A percentile compares a stretch with the other conserved stretches of the same genome.
phyloP scores from a whole-genome alignment of 306 rosid species.

The Benincasa hispida region DNA sequence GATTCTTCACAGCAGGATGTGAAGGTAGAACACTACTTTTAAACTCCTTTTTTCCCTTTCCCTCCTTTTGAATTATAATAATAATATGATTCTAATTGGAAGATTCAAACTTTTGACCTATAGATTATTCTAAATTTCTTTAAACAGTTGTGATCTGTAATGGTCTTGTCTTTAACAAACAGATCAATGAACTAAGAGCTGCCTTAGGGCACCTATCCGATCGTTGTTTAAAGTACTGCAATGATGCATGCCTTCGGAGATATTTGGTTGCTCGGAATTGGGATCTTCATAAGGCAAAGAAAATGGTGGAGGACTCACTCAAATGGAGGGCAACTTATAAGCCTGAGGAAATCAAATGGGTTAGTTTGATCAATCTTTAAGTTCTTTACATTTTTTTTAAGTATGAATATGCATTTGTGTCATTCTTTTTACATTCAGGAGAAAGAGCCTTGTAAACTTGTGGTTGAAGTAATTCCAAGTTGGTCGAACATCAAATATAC shows the following conservation, averaged over 20 bases:
- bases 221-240: constrained; percentile 53
- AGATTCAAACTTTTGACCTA: too few relatives aligned
- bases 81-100: not conserved
- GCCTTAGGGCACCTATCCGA: constrained; percentile 55
- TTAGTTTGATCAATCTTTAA: constrained; percentile 11
- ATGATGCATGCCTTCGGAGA: constrained; percentile 63
- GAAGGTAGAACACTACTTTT: constrained; percentile 27
- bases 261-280: constrained; percentile 76
- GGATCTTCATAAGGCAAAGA: constrained; percentile 69
- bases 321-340: constrained; percentile 71
- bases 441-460: not conserved
- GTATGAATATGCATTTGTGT: not conserved
- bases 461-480: not conserved
- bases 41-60: not conserved
- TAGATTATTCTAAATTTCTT: not conserved
- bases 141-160: not conserved
- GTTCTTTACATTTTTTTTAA: not conserved
- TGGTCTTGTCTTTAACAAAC: constrained; percentile 3
- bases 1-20: constrained; percentile 39
- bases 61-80: not conserved
- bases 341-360: constrained; percentile 96
- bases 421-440: not conserved
- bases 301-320: constrained; percentile 69
- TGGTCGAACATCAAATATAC: not conserved
- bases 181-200: constrained; percentile 60